Conservation (phyloP, 2,329 filamentous ascomycete species). For the Diaporthe aspalathi region DNA sequence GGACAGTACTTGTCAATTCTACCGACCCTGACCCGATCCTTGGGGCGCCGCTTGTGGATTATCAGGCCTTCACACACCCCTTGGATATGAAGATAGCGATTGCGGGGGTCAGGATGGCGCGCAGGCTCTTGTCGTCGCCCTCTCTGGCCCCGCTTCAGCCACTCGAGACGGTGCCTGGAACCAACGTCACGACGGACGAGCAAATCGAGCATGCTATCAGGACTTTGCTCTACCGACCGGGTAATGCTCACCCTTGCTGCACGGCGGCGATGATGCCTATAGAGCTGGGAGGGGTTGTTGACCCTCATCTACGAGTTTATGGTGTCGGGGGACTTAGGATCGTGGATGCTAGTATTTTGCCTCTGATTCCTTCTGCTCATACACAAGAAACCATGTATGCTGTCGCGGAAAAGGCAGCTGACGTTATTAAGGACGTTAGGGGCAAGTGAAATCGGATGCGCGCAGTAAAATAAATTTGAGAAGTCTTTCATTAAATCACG, state of each 20-base stretch:
- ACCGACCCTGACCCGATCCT: constrained; percentile 48
- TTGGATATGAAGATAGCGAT: constrained; percentile 52
- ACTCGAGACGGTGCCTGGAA: constrained; percentile 49
- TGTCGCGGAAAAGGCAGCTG: constrained; percentile 35
- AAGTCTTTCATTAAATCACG: neutral
- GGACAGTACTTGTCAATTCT: constrained; percentile 53
- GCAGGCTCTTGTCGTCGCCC: constrained; percentile 51
- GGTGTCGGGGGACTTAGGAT: constrained; percentile 30
- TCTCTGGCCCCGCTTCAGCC: constrained; percentile 48
- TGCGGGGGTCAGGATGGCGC: constrained; percentile 52
- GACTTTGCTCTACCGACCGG: constrained; percentile 39
- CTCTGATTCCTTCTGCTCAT: constrained; percentile 33
- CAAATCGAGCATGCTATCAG: constrained; percentile 45
- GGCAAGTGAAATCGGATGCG: no score
- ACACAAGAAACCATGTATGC: constrained; percentile 35
- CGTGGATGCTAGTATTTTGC: constrained; percentile 35
- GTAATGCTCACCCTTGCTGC: constrained; percentile 52
- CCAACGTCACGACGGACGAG: constrained; percentile 48
- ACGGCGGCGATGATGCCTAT: constrained; percentile 56
- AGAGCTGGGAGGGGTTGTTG: constrained; percentile 55
- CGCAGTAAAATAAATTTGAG: no score
- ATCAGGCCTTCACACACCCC: constrained; percentile 52
- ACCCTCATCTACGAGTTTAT: constrained; percentile 40
- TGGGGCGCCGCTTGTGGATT: constrained; percentile 52
- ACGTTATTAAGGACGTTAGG: constrained; percentile 9